These are phyloP conservation scores for Meira miltonrushii DNA, from an alignment of 1,284 basidiomycete genomes.

Conservation along the genomic window DNA sequence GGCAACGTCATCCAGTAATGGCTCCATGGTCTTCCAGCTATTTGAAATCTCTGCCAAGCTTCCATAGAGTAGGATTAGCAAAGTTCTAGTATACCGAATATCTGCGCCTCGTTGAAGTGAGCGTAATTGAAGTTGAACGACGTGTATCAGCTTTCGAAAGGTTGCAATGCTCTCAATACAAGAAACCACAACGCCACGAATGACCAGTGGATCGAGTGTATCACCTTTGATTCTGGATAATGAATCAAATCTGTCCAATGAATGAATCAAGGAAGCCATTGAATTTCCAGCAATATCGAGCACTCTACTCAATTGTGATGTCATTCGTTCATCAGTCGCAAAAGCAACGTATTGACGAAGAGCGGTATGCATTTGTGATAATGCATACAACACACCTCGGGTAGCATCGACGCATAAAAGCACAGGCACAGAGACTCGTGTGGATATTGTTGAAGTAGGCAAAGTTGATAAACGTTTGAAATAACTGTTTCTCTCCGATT, in stretches of 20 bases:
- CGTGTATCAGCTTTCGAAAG: slow-evolving; percentile 79
- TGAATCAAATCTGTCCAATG: slow-evolving; percentile 86
- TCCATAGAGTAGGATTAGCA: slow-evolving; percentile 82
- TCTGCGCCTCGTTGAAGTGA: slow-evolving; percentile 67
- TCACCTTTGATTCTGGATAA: slow-evolving; percentile 63
- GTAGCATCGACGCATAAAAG: slow-evolving; percentile 76
- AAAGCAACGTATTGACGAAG: slow-evolving; percentile 83
- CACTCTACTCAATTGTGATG: slow-evolving; percentile 73
- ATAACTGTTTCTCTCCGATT: slow-evolving; percentile 71
- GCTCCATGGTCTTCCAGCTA: slow-evolving; percentile 75
- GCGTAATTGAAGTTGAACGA: slow-evolving; percentile 75
- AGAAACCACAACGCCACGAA: slow-evolving; percentile 73
- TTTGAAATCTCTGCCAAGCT: slow-evolving; percentile 80
- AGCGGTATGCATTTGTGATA: slow-evolving; percentile 85
- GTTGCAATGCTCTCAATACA: slow-evolving; percentile 79
- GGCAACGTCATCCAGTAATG: slow-evolving; percentile 65
- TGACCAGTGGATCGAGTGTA: slow-evolving; percentile 65
- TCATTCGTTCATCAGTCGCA: slow-evolving; percentile 77
- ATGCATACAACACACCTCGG: slow-evolving; percentile 83
- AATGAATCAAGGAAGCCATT: slow-evolving; percentile 77
- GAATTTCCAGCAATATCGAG: slow-evolving; percentile 77
- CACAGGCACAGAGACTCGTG: slow-evolving; percentile 69
- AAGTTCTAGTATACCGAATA: slow-evolving; percentile 77
- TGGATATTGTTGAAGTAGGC: slow-evolving; percentile 64
- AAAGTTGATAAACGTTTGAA: slow-evolving; percentile 78